Evolutionary conservation across 1,284 basidiomycete species (phyloP).

Genomic region (Leccinum cinnamomeum): DNA sequence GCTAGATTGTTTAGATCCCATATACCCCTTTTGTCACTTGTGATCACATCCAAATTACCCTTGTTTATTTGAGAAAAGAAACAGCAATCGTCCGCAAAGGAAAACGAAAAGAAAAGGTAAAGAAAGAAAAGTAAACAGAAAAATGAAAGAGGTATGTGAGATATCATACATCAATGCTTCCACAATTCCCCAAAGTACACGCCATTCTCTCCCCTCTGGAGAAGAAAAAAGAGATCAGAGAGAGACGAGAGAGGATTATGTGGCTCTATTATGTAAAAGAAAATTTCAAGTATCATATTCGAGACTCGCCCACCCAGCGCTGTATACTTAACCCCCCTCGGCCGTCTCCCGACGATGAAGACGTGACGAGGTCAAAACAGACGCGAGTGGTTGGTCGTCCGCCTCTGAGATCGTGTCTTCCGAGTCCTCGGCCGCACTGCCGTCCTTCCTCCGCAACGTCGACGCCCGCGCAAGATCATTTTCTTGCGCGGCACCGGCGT

Average conservation of each 20-base stretch:
- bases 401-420: constrained; percentile 40
- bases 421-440: constrained; percentile 36
- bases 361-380: constrained; percentile 15
- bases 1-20: neutral
- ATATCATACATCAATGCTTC: constrained; percentile 37
- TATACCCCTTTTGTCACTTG: neutral
- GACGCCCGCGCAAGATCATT: constrained; percentile 40
- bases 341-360: constrained; percentile 49
- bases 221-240: constrained; percentile 1
- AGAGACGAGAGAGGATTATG: neutral
- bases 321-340: constrained; percentile 32
- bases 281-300: constrained; percentile 15
- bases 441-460: constrained; percentile 50
- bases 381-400: constrained; percentile 21
- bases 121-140: neutral
- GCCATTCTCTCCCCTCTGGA: neutral
- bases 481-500: constrained; percentile 38
- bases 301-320: constrained; percentile 12
- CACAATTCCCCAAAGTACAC: constrained; percentile 16
- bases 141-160: constrained; percentile 16
- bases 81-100: constrained; percentile 5
- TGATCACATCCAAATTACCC: constrained; percentile 5
- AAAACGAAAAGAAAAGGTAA: neutral
- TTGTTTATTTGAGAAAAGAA: constrained; percentile 12
- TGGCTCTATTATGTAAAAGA: constrained; percentile 18